These are phyloP conservation scores for Auriscalpium microsporum DNA, from an alignment of 768 basidiomycete species.

Conservation along the genomic window DNA sequence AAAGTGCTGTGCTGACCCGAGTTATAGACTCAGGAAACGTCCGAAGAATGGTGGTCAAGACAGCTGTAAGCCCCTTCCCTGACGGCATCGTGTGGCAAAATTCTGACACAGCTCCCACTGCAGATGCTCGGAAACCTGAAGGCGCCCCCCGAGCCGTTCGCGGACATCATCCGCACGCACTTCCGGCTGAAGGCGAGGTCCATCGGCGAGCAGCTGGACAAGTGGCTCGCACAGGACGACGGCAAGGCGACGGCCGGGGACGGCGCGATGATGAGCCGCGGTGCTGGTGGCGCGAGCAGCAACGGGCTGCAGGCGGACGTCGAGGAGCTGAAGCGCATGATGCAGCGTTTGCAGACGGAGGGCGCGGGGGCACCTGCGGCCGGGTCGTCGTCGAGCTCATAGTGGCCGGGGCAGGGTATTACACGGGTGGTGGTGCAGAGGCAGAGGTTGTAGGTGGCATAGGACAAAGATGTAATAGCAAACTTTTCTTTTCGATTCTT, in stretches of 20 bases:
- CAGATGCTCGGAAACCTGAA: slow-evolving; percentile 83
- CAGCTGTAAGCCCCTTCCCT: slow-evolving; percentile 48
- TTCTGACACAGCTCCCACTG: slow-evolving; percentile 3
- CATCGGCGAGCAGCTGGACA: slow-evolving; percentile 65
- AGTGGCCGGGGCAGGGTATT: background rate
- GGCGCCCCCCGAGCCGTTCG: slow-evolving; percentile 78
- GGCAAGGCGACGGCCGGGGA: slow-evolving; percentile 49
- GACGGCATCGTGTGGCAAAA: background rate
- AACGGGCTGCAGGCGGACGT: slow-evolving; percentile 64
- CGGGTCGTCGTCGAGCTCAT: background rate
- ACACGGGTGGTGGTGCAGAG: too few relatives aligned
- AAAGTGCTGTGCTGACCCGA: slow-evolving; percentile 8
- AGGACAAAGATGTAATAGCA: too few relatives aligned
- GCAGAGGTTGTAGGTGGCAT: too few relatives aligned
- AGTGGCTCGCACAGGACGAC: slow-evolving; percentile 74
- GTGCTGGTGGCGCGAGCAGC: slow-evolving; percentile 35
- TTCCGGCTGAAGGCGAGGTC: slow-evolving; percentile 76
- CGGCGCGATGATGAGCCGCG: slow-evolving; percentile 35
- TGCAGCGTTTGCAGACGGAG: slow-evolving; percentile 31
- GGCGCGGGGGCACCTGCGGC: background rate
- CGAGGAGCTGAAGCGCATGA: slow-evolving; percentile 55
- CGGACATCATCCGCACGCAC: slow-evolving; percentile 82
- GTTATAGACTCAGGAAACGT: slow-evolving; percentile 80
- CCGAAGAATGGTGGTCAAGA: slow-evolving; percentile 84
- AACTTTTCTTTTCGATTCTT: too few relatives aligned